Percentiles rank a stretch among this genome's conserved stretches.
Evolutionary conservation across 2,329 filamentous ascomycete genomes (phyloP).

Genomic region (Fusarium pseudograminearum): DNA sequence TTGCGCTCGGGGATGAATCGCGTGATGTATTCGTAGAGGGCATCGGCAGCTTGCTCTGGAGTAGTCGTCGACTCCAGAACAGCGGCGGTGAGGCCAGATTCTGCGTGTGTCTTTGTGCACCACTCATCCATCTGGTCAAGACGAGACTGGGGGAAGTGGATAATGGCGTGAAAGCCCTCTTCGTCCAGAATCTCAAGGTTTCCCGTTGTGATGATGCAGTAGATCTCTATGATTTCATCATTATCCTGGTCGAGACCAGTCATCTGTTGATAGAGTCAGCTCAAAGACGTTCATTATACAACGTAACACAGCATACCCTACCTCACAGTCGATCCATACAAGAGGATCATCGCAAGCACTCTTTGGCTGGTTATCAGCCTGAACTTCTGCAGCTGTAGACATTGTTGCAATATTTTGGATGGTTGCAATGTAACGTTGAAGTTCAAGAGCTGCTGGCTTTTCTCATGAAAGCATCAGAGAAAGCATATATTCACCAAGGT

Average conservation of each 20-base stretch:
- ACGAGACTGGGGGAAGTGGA: slow-evolving; percentile 77
- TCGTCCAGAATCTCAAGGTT: slow-evolving; percentile 81
- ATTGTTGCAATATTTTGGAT: slow-evolving; percentile 17
- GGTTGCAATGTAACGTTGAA: slow-evolving; percentile 35
- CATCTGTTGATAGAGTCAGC: slow-evolving; percentile 75
- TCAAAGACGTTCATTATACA: slow-evolving; percentile 13
- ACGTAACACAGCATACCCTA: slow-evolving; percentile 46
- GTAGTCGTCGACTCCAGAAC: slow-evolving; percentile 80
- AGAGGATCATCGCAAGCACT: slow-evolving; percentile 67
- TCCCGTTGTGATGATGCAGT: slow-evolving; percentile 88
- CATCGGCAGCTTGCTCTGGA: slow-evolving; percentile 76
- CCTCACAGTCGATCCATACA: slow-evolving; percentile 85
- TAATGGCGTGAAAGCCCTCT: slow-evolving; percentile 80
- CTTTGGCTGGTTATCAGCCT: slow-evolving; percentile 41
- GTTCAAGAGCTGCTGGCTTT: slow-evolving; percentile 4
- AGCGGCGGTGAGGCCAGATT: slow-evolving; percentile 82
- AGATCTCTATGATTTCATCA: slow-evolving; percentile 91
- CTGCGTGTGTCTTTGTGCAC: slow-evolving; percentile 84
- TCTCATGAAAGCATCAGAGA: slow-evolving; percentile 16
- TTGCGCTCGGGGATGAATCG: slow-evolving; percentile 74
- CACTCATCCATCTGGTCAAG: slow-evolving; percentile 88
- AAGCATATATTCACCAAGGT: slow-evolving; percentile 20
- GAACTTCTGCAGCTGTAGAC: slow-evolving; percentile 28
- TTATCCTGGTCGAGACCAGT: slow-evolving; percentile 76
- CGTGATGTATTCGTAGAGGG: slow-evolving; percentile 82